Evolutionary conservation across 2,329 filamentous ascomycete genomes (phyloP).

Genomic region (Cercospora beticola): DNA sequence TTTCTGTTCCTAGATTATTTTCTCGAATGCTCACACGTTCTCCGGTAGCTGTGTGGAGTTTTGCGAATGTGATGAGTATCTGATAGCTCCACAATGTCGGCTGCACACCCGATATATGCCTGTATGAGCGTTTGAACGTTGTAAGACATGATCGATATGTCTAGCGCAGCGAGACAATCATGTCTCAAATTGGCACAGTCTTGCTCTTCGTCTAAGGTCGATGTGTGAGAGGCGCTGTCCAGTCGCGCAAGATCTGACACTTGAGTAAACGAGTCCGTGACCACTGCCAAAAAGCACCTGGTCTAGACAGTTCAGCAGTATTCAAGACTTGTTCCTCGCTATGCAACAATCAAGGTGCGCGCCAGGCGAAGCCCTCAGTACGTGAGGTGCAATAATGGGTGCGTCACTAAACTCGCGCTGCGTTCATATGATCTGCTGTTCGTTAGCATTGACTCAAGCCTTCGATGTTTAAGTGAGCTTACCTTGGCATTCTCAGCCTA

Average conservation of each 20-base stretch:
- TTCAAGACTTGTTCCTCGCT: not conserved
- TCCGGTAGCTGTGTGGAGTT: not conserved
- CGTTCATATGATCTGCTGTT: not conserved
- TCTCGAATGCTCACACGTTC: not conserved
- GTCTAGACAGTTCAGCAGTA: too few relatives aligned
- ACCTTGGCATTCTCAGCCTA: constrained; percentile 6
- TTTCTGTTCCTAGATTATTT: not conserved
- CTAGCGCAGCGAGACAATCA: not conserved
- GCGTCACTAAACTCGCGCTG: not conserved
- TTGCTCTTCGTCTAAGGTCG: not conserved
- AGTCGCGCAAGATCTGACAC: not conserved
- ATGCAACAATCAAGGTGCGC: not conserved
- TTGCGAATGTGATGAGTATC: not conserved
- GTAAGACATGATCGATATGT: not conserved
- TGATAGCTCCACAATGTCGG: not conserved
- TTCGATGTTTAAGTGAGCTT: not conserved
- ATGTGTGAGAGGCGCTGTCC: not conserved
- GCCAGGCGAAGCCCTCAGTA: not conserved
- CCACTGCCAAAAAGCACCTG: not conserved
- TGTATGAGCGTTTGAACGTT: too few relatives aligned
- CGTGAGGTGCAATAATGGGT: not conserved
- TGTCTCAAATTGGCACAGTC: not conserved
- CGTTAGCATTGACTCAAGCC: not conserved
- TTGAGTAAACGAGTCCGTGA: not conserved
- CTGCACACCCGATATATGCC: not conserved